A percentile compares a stretch with the other conserved stretches of the same genome.
phyloP scores from a whole-genome alignment of 2,329 filamentous ascomycete genomes.

The Raffaelea albimanens region DNA sequence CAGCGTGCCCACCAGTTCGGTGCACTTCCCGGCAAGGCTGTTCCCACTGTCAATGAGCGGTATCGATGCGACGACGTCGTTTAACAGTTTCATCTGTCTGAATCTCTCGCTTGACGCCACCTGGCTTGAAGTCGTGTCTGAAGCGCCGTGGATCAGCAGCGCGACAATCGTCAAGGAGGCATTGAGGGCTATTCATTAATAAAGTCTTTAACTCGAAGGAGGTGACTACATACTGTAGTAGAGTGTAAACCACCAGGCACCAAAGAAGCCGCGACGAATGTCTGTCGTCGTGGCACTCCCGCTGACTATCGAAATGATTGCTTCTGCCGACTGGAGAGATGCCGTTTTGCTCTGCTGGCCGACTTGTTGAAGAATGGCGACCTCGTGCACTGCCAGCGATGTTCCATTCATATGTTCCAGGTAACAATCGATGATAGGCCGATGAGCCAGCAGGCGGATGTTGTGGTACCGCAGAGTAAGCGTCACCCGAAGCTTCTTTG shows the following conservation, averaged over 20 bases:
- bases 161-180: constrained; percentile 12
- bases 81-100: background rate
- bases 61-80: background rate
- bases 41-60: background rate
- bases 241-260: constrained; percentile 23
- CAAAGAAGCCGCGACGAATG: constrained; percentile 14
- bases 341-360: background rate
- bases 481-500: background rate
- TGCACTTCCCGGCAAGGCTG: background rate
- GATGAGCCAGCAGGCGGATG: background rate
- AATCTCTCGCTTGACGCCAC: background rate
- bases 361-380: background rate
- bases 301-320: constrained; percentile 15
- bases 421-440: background rate
- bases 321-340: constrained; percentile 10
- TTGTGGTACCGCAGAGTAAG: background rate
- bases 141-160: background rate
- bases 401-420: background rate
- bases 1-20: background rate
- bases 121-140: background rate
- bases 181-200: constrained; percentile 11
- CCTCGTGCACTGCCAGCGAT: background rate
- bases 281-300: constrained; percentile 10
- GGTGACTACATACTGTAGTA: constrained; percentile 19
- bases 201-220: background rate